Base-by-base conservation (phyloP, 75 land plant genomes). In the Pseudotsuga menziesii region DNA sequence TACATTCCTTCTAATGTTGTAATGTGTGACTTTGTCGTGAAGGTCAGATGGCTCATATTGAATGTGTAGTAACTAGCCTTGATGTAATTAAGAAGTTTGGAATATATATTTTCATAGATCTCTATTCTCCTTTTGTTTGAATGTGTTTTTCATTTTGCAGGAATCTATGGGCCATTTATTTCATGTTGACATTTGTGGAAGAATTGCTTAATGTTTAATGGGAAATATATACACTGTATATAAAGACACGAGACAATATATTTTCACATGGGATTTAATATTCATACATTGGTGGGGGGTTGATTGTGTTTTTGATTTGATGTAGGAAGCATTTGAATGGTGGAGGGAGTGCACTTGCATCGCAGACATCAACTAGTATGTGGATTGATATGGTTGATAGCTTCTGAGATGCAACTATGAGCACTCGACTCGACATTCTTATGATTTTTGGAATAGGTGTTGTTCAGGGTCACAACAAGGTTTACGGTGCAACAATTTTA, bases 31-130 rank as follows among this genome's bases (percentile, higher is more conserved):
- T n/a, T n/a, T n/a, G n/a, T n/a, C n/a, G n/a, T n/a, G n/a, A n/a
- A n/a, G 92, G 92, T 66, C 92, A 91, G 80, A 91, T 91, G 92
- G 79, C 91, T 4, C 92, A 91, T 57, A 86, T 86, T n/a, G 92
- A 89, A n/a, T 71, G 88, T 7, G 57, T 27, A 1, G 79, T 72
- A 27, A 81, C 89, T 5, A 73, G 80, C 22, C 70, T 83, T 57
- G 80, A 79, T 15, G 78, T 89, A 16, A 71, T 89, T 26, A 81
- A 81, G 57, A 76, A 81, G 3, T 83, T 81, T 76, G 84, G 79
- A 79, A 87, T 89, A 57, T 89, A 89, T 89, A 20, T 13, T 20
- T 22, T 0, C 9, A 39, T 76, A 9, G 20, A 41, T 72, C 36
- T 13, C 32, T 17, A 70, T 7, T 69, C 32, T 0, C 20, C 17